Percentiles rank a stretch among this genome's conserved stretches.
Conservation (phyloP, 208 protist species). For the Trypanosoma lewisi region DNA sequence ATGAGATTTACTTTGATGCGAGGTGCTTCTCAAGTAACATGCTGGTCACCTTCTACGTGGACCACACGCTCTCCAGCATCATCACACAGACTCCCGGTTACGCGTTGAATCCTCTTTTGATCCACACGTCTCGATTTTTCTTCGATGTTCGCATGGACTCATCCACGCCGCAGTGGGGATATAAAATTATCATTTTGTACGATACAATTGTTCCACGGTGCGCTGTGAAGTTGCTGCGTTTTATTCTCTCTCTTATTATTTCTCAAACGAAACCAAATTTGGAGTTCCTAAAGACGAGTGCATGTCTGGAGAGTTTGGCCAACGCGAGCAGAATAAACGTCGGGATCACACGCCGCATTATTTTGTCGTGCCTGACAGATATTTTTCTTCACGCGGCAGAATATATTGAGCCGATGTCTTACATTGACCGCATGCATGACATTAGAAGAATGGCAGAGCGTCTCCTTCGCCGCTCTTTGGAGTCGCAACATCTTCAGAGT, state of each 20-base stretch:
- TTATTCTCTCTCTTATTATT: slow-evolving; percentile 43
- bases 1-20: slow-evolving; percentile 73
- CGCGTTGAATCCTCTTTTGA: slow-evolving; percentile 45
- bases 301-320: slow-evolving; percentile 53
- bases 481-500: slow-evolving; percentile 39
- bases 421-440: slow-evolving; percentile 41
- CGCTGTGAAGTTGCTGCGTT: slow-evolving; percentile 61
- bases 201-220: slow-evolving; percentile 52
- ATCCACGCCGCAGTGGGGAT: slow-evolving; percentile 76
- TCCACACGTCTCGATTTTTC: slow-evolving; percentile 59
- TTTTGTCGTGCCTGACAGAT: slow-evolving; percentile 72
- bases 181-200: slow-evolving; percentile 72
- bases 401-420: slow-evolving; percentile 34
- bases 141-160: slow-evolving; percentile 59
- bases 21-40: slow-evolving; percentile 52
- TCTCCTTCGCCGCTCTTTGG: slow-evolving; percentile 43
- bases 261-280: slow-evolving; percentile 4
- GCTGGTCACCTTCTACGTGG: slow-evolving; percentile 58
- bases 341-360: slow-evolving; percentile 69
- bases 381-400: slow-evolving; percentile 49
- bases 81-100: slow-evolving; percentile 54
- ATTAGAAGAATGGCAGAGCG: slow-evolving; percentile 74
- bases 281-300: slow-evolving; percentile 33
- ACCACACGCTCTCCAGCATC: slow-evolving; percentile 45
- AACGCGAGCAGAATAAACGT: slow-evolving; percentile 47